A percentile compares a stretch with the other conserved stretches of the same genome.
Conservation (phyloP, 257 asterid species). For the Verbena officinalis region DNA sequence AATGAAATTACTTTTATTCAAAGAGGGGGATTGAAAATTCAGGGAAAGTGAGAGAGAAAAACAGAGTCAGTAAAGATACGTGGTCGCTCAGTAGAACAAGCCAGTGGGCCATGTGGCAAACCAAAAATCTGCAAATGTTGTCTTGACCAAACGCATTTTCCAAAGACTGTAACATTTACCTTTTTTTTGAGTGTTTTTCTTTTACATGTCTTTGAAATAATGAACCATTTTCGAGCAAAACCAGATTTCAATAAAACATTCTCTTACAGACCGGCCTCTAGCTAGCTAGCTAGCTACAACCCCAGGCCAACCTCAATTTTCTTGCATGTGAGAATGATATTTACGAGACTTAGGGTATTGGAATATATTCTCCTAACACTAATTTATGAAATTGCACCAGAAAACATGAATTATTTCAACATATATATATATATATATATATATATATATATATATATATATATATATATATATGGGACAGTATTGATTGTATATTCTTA, state of each 20-base stretch:
- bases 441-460: too few species aligned
- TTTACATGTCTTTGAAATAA: conserved; percentile 6
- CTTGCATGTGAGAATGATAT: conserved; percentile 16
- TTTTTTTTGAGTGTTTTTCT: not conserved
- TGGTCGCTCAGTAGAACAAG: too few species aligned
- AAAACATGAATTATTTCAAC: conserved; percentile 7
- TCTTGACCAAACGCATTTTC: not conserved
- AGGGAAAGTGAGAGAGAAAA: too few species aligned
- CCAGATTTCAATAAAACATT: conserved; percentile 23
- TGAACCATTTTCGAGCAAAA: conserved; percentile 15
- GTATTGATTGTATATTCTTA: not conserved
- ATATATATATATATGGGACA: not conserved
- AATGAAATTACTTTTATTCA: too few species aligned
- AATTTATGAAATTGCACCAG: conserved; percentile 8
- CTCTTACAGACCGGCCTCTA: not conserved
- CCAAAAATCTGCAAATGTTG: not conserved
- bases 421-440: not conserved
- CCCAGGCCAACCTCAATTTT: not conserved
- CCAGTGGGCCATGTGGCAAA: conserved; percentile 1
- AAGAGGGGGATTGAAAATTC: too few species aligned
- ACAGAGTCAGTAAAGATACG: too few species aligned
- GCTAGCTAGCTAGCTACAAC: too few species aligned
- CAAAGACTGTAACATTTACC: not conserved
- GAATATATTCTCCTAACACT: conserved; percentile 26
- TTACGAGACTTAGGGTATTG: not conserved